Evolutionary conservation across 2,329 filamentous ascomycete species (phyloP), one percentile per base, ranked within the genome.

Genomic region (Cladosporium sp.): DNA sequence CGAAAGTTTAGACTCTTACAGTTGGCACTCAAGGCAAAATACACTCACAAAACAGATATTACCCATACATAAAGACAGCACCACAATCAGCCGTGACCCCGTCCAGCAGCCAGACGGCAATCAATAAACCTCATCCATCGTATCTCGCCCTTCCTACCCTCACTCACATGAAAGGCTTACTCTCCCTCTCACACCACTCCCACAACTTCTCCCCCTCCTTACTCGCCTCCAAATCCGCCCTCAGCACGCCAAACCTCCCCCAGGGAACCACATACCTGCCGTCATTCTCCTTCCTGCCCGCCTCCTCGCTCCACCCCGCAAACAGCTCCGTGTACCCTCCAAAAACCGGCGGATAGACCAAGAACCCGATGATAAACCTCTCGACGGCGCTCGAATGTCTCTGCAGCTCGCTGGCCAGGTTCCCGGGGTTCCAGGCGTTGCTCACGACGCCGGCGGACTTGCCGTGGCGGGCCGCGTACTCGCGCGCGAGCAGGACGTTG

Each of bases 171-270:
- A 49, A 49, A 7, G 38, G 40, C 42, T 49, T 58, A 18, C 58
- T 61, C 55, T 71, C 63, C 58, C 65, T 63, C 59, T 73, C 70
- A 58, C 67, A 70, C 66, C 68, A 73, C 43, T 68, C 64, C 69
- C 69, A 74, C 44, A 74, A 66, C 59, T 65, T 67, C 56, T 56
- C 54, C 43, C 64, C 63, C 32, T 59, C 64, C 19, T 63, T 60
- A n/a, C 64, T 67, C 10, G 68, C 60, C 18, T 55, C 53, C 13
- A 72, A 52, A 48, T 65, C 67, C 1, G 14, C 13, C 38, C 66
- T 59, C 45, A 67, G 58, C 11, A 31, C 52, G 1, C 62, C 65
- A 41, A 69, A 58, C 14, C 63, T 52, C 2, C 67, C 67, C 67
- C 67, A 69, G 14, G 67, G 67, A 28, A 60, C 58, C n/a, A 67